Percentiles rank a stretch among this genome's conserved stretches.
These are phyloP conservation scores for Hortiboletus campestris DNA, from an alignment of 768 basidiomycete species.

Conservation along the genomic window DNA sequence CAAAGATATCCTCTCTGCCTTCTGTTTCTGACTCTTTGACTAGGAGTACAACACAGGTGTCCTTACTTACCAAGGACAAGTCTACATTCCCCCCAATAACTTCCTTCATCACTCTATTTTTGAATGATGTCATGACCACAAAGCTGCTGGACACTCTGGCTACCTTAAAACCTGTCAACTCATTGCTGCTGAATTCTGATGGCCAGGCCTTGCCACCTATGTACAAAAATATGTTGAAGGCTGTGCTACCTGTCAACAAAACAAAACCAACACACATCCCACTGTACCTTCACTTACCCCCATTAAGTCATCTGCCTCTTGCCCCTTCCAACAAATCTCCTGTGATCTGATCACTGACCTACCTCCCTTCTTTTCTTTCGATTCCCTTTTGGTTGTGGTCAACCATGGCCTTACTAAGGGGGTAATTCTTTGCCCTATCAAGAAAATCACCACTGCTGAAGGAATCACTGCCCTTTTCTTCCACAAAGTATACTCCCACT, in stretches of 20 bases:
- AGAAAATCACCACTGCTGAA: constrained; percentile 11
- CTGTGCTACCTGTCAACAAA: too few species aligned
- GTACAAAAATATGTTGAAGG: too few species aligned
- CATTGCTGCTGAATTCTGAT: background rate
- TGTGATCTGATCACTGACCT: constrained; percentile 16
- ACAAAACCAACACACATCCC: too few species aligned
- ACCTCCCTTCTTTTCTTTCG: background rate
- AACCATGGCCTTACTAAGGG: background rate
- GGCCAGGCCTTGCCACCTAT: too few species aligned
- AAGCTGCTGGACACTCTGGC: background rate
- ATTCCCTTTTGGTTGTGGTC: background rate
- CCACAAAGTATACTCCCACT: background rate
- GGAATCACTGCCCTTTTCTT: constrained; percentile 2
- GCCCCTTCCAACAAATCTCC: background rate
- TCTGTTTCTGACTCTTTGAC: too few species aligned
- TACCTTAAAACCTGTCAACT: background rate
- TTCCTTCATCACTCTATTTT: background rate
- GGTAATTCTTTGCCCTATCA: constrained; percentile 23
- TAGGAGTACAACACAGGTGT: too few species aligned
- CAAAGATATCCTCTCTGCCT: too few species aligned
- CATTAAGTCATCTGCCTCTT: too few species aligned
- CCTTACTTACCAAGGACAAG: too few species aligned
- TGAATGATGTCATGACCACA: background rate
- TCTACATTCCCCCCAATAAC: too few species aligned
- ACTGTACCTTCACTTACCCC: background rate